These are phyloP conservation scores for Verticillium klebahnii DNA, from an alignment of 2,329 filamentous ascomycete genomes.

Conservation along the genomic window DNA sequence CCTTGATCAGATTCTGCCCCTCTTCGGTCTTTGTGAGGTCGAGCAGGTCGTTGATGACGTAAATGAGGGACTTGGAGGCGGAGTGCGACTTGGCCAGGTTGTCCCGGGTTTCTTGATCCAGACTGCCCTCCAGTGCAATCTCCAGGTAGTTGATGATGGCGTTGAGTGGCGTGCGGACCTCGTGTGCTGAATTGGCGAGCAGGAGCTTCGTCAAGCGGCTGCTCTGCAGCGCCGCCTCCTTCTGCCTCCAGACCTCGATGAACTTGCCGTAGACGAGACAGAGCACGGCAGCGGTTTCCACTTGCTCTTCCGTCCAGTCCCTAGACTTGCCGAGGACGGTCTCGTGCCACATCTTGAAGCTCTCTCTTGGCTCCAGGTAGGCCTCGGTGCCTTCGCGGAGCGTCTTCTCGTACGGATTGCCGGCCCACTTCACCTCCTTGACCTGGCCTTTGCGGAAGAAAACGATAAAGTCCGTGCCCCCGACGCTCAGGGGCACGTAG, in stretches of 20 bases:
- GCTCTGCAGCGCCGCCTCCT: constrained; percentile 76
- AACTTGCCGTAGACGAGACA: constrained; percentile 86
- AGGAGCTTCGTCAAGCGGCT: constrained; percentile 76
- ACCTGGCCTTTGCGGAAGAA: constrained; percentile 79
- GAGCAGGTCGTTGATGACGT: constrained; percentile 88
- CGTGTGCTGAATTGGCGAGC: constrained; percentile 84
- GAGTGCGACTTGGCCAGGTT: constrained; percentile 82
- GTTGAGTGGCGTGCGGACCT: constrained; percentile 85
- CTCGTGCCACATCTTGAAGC: constrained; percentile 79
- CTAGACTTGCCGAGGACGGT: constrained; percentile 75
- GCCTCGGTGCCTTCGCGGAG: constrained; percentile 67
- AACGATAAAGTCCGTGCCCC: constrained; percentile 80
- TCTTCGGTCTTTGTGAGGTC: constrained; percentile 87
- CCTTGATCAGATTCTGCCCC: constrained; percentile 71
- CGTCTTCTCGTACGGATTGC: constrained; percentile 78
- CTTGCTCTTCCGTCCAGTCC: constrained; percentile 85
- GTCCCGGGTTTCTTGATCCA: constrained; percentile 80
- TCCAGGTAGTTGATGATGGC: constrained; percentile 94
- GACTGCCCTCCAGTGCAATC: constrained; percentile 75
- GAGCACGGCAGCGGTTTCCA: constrained; percentile 82
- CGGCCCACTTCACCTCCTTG: constrained; percentile 79
- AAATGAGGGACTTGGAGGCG: constrained; percentile 86
- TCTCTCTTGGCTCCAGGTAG: constrained; percentile 72
- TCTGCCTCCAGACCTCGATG: constrained; percentile 90
- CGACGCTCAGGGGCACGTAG: constrained; percentile 73